Evolutionary conservation across 1,284 basidiomycete genomes (phyloP), one percentile per base, ranked within the genome.

Genomic region (Rhodotorula sp.): DNA sequence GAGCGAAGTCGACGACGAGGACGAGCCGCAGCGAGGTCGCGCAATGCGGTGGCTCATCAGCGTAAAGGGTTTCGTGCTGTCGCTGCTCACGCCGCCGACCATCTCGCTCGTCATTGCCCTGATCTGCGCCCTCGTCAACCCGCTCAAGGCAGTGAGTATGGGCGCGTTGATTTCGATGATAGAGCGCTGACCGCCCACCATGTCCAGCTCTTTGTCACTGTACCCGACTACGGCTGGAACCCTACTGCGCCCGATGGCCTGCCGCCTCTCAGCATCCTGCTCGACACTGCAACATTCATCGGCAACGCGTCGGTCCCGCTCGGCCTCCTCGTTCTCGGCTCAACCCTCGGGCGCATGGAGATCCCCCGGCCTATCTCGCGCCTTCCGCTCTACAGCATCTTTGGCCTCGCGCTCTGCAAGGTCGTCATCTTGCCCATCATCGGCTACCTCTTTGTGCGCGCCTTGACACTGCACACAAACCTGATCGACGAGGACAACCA

Each of bases 301-400:
- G 91, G 91, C 13, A 62, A 82, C 0, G 89, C 90, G 1, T 87
- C 87, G 2, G 87, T 93, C 1, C 91, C 91, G 0, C 80, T 91
- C 1, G 89, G 88, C 3, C 81, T 93, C 45, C 85, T 92, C 21
- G 87, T 88, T 42, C 83, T 93, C 4, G 92, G 92, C 0, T 88
- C 88, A 1, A 88, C 89, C 0, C 85, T 93, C 42, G 90, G 25
- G 5, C 65, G 60, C 34, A 67, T 67, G 66, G 60, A 60, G 9
- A 61, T 67, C 25, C 66, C 66, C n/a, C 60, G 66, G 4, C 66
- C 66, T 0, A 45, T 75, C 42, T 72, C 79, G 8, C 78, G 80
- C 17, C 82, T 91, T 17, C 91, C 91, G 0, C 78, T 88, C 1
- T 87, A 87, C 3, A 88, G 91, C 0, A 91, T 92, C 50, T 67